Conservation (phyloP, 306 rosid genomes). For the Nissolia schottii region DNA sequence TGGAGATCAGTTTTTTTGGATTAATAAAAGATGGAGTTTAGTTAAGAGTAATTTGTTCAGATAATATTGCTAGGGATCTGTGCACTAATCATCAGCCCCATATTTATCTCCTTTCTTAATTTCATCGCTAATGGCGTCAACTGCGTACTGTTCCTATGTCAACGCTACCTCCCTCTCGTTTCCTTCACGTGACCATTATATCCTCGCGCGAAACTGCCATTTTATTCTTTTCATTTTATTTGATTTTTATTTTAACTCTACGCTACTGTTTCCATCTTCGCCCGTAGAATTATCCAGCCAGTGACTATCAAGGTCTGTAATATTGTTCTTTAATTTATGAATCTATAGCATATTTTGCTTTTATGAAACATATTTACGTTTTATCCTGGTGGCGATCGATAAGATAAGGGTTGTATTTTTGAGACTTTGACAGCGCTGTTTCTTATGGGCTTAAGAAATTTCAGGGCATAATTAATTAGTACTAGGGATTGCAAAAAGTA, state of each 20-base stretch:
- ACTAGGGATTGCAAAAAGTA: not conserved
- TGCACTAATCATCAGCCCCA: constrained; percentile 53
- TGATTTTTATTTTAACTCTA: not conserved
- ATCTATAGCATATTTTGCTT: not conserved
- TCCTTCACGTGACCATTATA: constrained; percentile 30
- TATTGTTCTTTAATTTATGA: not conserved
- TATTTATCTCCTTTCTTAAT: constrained; percentile 18
- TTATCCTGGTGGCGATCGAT: no score
- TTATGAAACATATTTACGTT: no score
- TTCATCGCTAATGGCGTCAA: constrained; percentile 29
- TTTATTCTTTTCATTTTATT: not conserved
- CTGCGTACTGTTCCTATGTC: constrained; percentile 34
- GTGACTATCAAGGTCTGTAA: not conserved
- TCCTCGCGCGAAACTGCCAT: not conserved
- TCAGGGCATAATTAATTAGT: not conserved
- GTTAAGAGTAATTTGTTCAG: not conserved
- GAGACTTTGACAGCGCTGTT: not conserved
- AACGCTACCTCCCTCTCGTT: constrained; percentile 9
- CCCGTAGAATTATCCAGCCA: not conserved
- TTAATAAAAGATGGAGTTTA: not conserved
- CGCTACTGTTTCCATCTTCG: not conserved
- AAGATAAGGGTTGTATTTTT: no score
- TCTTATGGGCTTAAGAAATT: not conserved
- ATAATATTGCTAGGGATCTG: constrained; percentile 48
- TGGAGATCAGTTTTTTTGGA: not conserved